A percentile compares a stretch with the other conserved stretches of the same genome.
phyloP scores from a whole-genome alignment of 1,284 basidiomycete genomes.

The Ceratobasidium sp. region DNA sequence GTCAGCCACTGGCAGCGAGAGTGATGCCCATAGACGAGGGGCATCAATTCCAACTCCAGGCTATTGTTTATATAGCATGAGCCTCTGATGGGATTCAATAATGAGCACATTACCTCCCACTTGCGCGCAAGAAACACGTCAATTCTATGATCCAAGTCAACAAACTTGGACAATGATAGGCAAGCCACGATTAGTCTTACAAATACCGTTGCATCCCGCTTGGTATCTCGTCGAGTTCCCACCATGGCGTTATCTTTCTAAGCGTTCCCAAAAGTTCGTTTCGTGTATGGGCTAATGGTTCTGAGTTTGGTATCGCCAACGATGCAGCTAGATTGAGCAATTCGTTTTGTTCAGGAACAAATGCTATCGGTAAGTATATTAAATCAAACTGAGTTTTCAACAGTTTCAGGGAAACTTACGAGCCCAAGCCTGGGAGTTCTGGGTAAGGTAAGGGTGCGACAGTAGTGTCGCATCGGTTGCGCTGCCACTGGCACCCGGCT shows the following conservation, averaged over 20 bases:
- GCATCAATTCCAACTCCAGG: constrained; percentile 13
- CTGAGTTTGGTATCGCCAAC: not conserved
- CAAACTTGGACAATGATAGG: not conserved
- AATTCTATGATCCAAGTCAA: not conserved
- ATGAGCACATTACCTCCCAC: constrained; percentile 12
- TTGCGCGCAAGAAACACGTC: constrained; percentile 12
- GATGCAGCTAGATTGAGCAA: constrained; percentile 24
- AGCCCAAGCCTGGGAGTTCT: constrained; percentile 10
- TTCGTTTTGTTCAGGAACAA: constrained; percentile 12
- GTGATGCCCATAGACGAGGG: constrained; percentile 9
- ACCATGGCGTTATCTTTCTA: constrained; percentile 25
- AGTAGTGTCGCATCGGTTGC: not conserved
- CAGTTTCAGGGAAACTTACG: not conserved
- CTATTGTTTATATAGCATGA: not conserved
- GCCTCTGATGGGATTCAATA: not conserved
- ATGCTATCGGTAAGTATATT: constrained; percentile 5
- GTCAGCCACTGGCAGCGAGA: not conserved
- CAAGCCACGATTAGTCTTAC: not conserved
- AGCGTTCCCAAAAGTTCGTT: not conserved
- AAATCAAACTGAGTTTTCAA: not conserved
- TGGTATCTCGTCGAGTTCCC: constrained; percentile 36
- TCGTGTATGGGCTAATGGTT: not conserved
- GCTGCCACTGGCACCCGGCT: not conserved
- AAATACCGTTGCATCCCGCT: constrained; percentile 16
- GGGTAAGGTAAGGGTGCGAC: not conserved